Evolutionary conservation across 345 rosid species (phyloP), one percentile per base, ranked within the genome.

Genomic region (Citrus trifoliata): DNA sequence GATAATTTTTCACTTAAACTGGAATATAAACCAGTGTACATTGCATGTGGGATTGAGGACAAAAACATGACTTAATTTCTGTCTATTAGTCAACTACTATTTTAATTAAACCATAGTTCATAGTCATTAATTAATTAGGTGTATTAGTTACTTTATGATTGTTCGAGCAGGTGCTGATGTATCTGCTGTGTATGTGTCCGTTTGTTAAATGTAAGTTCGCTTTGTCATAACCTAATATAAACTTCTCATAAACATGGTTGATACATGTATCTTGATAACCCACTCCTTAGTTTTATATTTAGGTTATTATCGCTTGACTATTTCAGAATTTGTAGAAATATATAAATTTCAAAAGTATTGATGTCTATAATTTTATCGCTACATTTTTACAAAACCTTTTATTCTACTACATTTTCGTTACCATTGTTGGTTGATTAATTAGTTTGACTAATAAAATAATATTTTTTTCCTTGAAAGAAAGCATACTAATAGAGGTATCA

Each of bases 41-140:
- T 76, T 76, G 78, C 78, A 76, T 76, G 63, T 63, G 48, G 51
- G n/a, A 51, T 22, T 65, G n/a, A 7, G 63, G 35, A 76, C 64
- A 76, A 66, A 66, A 33, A 2, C 9, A n/a, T 30, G 25, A 48
- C 53, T 48, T 48, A 62, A 28, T 62, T 65, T 32, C 1, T 65
- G 0, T 35, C 5, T 10, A 0, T 65, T 32, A 7, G 40, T 65
- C 69, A 65, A 19, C 42, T 60, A 14, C 3, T 5, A 12, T 42
- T 63, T 7, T 3, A 21, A 37, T 33, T 21, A 19, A 30, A 14
- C 14, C 13, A 32, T 71, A 18, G 24, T 48, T 72, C 51, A 2
- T 33, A 72, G 75, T 56, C 32, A 55, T 33, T 72, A 56, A 55
- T 33, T 72, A 56, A 32, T 42, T 42, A 42, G n/a, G 5, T 56